Conservation (phyloP, 2,329 filamentous ascomycete genomes). For the Coniella vitis region DNA sequence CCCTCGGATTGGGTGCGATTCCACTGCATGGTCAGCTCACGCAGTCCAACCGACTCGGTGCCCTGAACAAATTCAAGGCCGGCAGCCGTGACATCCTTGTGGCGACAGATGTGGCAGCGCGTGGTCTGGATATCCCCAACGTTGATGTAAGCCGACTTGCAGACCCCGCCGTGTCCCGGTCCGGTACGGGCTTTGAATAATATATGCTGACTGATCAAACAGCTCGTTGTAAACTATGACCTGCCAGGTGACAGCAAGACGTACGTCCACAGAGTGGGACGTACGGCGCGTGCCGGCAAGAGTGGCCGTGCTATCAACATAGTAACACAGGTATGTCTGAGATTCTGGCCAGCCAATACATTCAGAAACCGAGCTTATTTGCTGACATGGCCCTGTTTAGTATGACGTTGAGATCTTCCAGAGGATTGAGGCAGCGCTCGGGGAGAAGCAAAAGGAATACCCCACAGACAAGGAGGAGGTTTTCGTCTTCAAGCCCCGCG, state of each 20-base stretch:
- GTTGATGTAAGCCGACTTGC: slow-evolving; percentile 49
- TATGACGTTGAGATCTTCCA: slow-evolving; percentile 69
- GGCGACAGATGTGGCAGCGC: slow-evolving; percentile 87
- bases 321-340: slow-evolving; percentile 57
- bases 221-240: slow-evolving; percentile 46
- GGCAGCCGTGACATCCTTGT: slow-evolving; percentile 80
- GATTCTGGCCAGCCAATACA: not conserved
- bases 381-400: slow-evolving; percentile 1
- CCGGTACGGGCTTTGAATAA: too few species aligned
- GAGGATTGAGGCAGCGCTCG: slow-evolving; percentile 75
- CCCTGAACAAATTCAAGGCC: slow-evolving; percentile 82
- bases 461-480: slow-evolving; percentile 72
- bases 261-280: slow-evolving; percentile 83
- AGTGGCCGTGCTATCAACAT: slow-evolving; percentile 74
- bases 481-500: slow-evolving; percentile 69
- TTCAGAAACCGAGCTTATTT: too few species aligned
- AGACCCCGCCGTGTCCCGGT: not conserved
- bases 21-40: slow-evolving; percentile 89
- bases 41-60: slow-evolving; percentile 78
- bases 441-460: slow-evolving; percentile 67
- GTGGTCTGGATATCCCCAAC: slow-evolving; percentile 87
- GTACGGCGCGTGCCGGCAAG: slow-evolving; percentile 81
- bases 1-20: slow-evolving; percentile 83
- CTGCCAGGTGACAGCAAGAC: slow-evolving; percentile 81
- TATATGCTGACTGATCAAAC: too few species aligned